Evolutionary conservation across 2,329 filamentous ascomycete genomes (phyloP), one percentile per base, ranked within the genome.

Genomic region (Lasiodiplodia gonubiensis): DNA sequence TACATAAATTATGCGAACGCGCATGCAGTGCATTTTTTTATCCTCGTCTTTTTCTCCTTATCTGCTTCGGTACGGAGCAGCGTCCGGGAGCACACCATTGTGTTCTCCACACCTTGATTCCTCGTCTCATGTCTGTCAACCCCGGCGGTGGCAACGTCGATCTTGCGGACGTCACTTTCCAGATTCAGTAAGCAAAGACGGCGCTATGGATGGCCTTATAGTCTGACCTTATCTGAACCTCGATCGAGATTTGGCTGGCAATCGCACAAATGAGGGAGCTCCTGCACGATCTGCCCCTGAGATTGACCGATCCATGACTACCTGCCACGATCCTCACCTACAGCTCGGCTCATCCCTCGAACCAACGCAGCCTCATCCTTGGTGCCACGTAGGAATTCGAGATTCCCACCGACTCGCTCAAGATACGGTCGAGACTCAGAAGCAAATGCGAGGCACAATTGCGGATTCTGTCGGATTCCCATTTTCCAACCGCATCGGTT

Each of bases 161-260:
- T 61, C 59, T 49, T 46, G 30, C 59, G 27, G 30, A 61, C n/a
- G 16, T 33, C 16, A 37, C 42, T 25, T 51, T 23, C 59, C 35
- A 30, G 7, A 61, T 61, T 18, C 4, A 61, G 59, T 37, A 61
- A 23, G 4, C 18, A 23, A 8, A 21, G 39, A 35, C 42, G 42
- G 42, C 59, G 54, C 23, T 25, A 61, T 49, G 25, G 23, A 16
- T n/a, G 42, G 59, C 59, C 42, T 61, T 51, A 25, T 35, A n/a
- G 18, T 25, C 55, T 23, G 18, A 61, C 42, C 25, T 37, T 51
- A 51, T 35, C 59, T 23, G n/a, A 27, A 35, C 42, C 42, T 1
- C 59, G 42, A 61, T 51, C 59, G 42, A 35, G 42, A 51, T 48
- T 61, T 51, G 33, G 42, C 25, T 37, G 37, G 25, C 21, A 46